Conservation (phyloP, 163 green algal species). For the Volvox carteri region DNA sequence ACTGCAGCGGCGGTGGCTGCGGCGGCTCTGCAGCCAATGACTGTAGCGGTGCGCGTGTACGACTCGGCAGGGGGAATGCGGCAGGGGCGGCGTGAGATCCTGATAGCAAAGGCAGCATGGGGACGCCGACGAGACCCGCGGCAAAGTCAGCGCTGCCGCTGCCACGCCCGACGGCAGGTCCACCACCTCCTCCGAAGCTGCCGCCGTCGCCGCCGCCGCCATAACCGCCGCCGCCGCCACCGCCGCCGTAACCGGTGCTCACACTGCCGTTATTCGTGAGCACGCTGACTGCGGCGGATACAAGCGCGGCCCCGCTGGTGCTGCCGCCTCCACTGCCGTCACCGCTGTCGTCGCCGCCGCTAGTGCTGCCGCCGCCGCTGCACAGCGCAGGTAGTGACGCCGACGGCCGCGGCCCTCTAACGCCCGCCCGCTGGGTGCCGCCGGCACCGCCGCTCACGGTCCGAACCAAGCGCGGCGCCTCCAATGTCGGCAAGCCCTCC, state of each 20-base stretch:
- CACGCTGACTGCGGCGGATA: neutral
- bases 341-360: neutral
- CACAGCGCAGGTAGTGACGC: neutral
- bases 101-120: neutral
- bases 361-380: neutral
- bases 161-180: neutral
- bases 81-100: neutral
- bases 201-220: neutral
- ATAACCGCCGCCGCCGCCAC: neutral
- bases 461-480: neutral
- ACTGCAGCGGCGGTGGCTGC: neutral
- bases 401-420: no score
- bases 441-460: no score
- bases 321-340: neutral
- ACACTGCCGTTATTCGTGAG: neutral
- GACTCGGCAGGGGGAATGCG: neutral
- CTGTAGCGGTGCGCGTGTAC: neutral
- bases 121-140: neutral
- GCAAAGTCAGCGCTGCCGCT: neutral
- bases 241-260: neutral
- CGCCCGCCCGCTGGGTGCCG: neutral
- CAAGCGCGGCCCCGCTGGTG: neutral
- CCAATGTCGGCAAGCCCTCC: neutral
- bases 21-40: neutral
- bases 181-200: no score